phyloP scores from a whole-genome alignment of 192 early-diverging fungal genomes.

The Mortierella claussenii region DNA sequence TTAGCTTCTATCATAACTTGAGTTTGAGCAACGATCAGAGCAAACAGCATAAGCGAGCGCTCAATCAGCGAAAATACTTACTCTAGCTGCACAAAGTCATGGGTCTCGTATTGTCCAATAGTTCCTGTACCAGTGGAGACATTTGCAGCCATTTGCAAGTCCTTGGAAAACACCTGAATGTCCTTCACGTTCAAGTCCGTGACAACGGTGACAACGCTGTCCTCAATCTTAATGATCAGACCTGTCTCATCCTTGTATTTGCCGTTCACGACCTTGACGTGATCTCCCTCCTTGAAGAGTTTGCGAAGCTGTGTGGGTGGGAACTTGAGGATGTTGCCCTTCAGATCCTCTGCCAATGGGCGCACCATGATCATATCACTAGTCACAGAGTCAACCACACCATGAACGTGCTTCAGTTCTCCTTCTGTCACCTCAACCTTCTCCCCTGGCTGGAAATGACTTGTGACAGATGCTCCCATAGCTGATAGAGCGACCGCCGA shows the following conservation, averaged over 20 bases:
- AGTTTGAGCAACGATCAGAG: background rate
- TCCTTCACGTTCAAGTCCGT: slow-evolving; percentile 76
- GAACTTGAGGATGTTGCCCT: slow-evolving; percentile 61
- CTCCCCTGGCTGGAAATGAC: slow-evolving; percentile 82
- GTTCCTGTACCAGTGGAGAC: slow-evolving; percentile 65
- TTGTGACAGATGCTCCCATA: slow-evolving; percentile 60
- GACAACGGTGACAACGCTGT: slow-evolving; percentile 81
- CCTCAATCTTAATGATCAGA: slow-evolving; percentile 87
- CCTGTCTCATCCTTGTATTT: slow-evolving; percentile 87
- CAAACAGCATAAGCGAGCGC: too few species aligned
- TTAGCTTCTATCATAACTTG: too few species aligned
- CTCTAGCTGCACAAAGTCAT: slow-evolving; percentile 89
- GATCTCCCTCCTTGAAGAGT: slow-evolving; percentile 91
- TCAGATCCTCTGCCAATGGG: slow-evolving; percentile 67
- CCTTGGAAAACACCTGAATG: slow-evolving; percentile 90
- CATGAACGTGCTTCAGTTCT: slow-evolving; percentile 81
- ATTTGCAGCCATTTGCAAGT: slow-evolving; percentile 83
- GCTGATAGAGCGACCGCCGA: slow-evolving; percentile 60
- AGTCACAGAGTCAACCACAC: slow-evolving; percentile 80
- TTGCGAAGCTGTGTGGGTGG: slow-evolving; percentile 83
- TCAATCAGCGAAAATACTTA: too few species aligned
- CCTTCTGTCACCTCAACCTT: slow-evolving; percentile 88
- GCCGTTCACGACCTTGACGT: slow-evolving; percentile 93
- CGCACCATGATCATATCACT: slow-evolving; percentile 77
- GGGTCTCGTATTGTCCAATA: slow-evolving; percentile 82